phyloP scores from a whole-genome alignment of 2,329 filamentous ascomycete species.

The Epicoccum nigrum region DNA sequence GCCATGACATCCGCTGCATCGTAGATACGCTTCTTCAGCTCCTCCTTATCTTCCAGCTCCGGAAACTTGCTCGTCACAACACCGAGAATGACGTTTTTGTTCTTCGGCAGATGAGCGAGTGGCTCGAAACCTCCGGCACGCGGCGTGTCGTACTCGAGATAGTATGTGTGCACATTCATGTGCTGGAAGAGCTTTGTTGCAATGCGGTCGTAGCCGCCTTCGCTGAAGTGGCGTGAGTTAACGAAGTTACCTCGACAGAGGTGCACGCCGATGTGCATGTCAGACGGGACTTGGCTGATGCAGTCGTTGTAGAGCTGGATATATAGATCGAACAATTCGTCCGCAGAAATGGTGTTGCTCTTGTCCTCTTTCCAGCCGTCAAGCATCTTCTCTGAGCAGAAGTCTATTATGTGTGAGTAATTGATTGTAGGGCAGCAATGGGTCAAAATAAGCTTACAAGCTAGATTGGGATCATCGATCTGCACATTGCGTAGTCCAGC shows the following conservation, averaged over 20 bases:
- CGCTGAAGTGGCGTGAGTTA: slow-evolving; percentile 50
- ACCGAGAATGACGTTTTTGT: slow-evolving; percentile 53
- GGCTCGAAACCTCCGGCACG: slow-evolving; percentile 53
- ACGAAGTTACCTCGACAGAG: slow-evolving; percentile 63
- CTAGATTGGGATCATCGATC: slow-evolving; percentile 53
- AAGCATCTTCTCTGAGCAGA: slow-evolving; percentile 44
- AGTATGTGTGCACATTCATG: slow-evolving; percentile 40
- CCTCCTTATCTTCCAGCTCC: slow-evolving; percentile 49
- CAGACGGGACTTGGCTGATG: slow-evolving; percentile 64
- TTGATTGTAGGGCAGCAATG: too few species aligned
- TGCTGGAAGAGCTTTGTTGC: slow-evolving; percentile 42
- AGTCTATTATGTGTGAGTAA: slow-evolving; percentile 21
- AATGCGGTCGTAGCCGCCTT: slow-evolving; percentile 53
- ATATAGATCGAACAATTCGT: slow-evolving; percentile 73
- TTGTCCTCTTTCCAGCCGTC: slow-evolving; percentile 58
- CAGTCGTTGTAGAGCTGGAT: slow-evolving; percentile 76
- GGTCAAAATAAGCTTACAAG: slow-evolving; percentile 42
- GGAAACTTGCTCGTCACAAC: slow-evolving; percentile 52
- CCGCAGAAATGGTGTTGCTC: slow-evolving; percentile 68
- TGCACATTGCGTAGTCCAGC: slow-evolving; percentile 53
- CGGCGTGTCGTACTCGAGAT: slow-evolving; percentile 51
- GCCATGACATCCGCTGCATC: slow-evolving; percentile 68
- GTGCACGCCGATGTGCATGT: slow-evolving; percentile 77
- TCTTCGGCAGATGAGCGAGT: slow-evolving; percentile 46
- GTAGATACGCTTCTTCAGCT: slow-evolving; percentile 50